Evolutionary conservation across 2,329 filamentous ascomycete species (phyloP).

Genomic region (Trichoderma koningiopsis): DNA sequence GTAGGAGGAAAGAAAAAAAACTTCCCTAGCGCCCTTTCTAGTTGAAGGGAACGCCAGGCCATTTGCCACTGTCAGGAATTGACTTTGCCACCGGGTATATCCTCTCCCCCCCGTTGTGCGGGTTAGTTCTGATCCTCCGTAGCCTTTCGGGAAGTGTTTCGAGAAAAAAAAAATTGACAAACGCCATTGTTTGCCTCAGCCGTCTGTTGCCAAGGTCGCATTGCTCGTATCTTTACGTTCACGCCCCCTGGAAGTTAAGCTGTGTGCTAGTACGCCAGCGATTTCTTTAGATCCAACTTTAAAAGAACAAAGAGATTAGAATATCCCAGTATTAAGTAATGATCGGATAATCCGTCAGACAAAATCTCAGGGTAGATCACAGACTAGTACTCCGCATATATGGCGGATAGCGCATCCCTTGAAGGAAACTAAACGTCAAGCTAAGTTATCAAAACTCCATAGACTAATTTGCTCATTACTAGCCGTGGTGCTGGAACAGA

Average conservation of each 20-base stretch:
- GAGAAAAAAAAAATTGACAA: conserved; percentile 1
- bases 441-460: conserved; percentile 3
- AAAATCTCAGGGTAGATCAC: neutral
- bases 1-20: neutral
- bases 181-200: neutral
- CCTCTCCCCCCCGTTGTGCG: neutral
- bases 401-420: neutral
- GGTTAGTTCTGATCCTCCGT: neutral
- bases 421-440: neutral
- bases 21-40: neutral
- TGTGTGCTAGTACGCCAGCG: neutral
- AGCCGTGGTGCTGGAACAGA: neutral
- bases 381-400: conserved; percentile 1
- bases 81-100: neutral
- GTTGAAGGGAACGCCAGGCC: neutral
- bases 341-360: conserved; percentile 19
- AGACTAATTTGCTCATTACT: conserved; percentile 1
- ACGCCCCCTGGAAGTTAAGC: neutral
- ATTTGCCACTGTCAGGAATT: neutral
- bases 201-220: neutral
- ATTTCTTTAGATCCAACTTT: conserved; percentile 8
- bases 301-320: conserved; percentile 3
- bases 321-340: neutral
- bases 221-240: conserved; percentile 8
- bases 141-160: conserved; percentile 9